Evolutionary conservation across 768 basidiomycete species (phyloP).

Genomic region (Pleurotus tuber-regium): DNA sequence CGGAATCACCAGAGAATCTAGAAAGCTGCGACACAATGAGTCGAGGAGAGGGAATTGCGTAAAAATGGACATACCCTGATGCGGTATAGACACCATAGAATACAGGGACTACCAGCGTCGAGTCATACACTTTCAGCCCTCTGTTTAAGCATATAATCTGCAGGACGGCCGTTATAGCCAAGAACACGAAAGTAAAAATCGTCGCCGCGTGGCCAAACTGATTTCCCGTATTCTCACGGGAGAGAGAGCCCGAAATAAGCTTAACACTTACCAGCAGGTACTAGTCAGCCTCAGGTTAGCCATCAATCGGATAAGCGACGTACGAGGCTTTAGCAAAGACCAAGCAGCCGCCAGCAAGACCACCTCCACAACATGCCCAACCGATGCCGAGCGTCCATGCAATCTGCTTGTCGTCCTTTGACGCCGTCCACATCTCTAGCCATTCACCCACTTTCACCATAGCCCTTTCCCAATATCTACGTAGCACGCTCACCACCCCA

Average conservation of each 20-base stretch:
- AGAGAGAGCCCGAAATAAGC: conserved; percentile 70
- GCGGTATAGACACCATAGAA: conserved; percentile 94
- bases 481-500: conserved; percentile 19
- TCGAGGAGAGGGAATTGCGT: not conserved
- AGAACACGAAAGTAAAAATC: conserved; percentile 70
- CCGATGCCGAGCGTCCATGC: conserved; percentile 91
- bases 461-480: conserved; percentile 36
- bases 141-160: conserved; percentile 93
- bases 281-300: conserved; percentile 13
- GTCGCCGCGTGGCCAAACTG: conserved; percentile 82
- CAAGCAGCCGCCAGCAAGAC: conserved; percentile 83
- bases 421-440: conserved; percentile 72
- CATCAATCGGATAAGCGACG: conserved; percentile 22
- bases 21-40: conserved; percentile 37
- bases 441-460: conserved; percentile 57
- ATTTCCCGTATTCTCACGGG: conserved; percentile 80
- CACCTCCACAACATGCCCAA: conserved; percentile 93
- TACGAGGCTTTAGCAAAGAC: conserved; percentile 78
- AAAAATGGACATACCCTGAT: conserved; percentile 50
- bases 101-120: conserved; percentile 88
- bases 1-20: conserved; percentile 48
- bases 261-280: conserved; percentile 58
- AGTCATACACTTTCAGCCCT: conserved; percentile 87
- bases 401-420: conserved; percentile 80
- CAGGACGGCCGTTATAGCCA: conserved; percentile 72